Conservation (phyloP, 2,329 filamentous ascomycete species). For the Cryphonectria naterciae region DNA sequence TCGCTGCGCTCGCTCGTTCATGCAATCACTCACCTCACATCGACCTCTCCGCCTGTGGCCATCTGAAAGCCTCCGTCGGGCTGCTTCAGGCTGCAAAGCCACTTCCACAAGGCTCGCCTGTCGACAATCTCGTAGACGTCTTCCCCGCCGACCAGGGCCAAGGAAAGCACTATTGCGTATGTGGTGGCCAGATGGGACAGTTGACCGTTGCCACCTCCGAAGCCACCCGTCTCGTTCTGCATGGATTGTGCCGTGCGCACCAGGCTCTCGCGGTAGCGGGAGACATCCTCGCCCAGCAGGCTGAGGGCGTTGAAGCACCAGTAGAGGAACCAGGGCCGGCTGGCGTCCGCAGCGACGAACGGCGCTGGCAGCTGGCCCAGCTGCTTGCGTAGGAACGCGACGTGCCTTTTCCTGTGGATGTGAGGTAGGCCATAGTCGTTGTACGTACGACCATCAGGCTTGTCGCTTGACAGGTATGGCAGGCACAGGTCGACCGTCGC, state of each 20-base stretch:
- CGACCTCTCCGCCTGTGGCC: constrained; percentile 84
- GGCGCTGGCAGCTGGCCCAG: constrained; percentile 66
- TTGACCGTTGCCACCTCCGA: constrained; percentile 93
- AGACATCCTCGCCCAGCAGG: constrained; percentile 75
- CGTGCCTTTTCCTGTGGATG: constrained; percentile 68
- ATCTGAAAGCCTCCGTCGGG: constrained; percentile 88
- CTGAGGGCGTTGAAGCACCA: constrained; percentile 82
- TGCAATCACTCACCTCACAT: constrained; percentile 67
- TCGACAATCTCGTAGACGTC: constrained; percentile 77
- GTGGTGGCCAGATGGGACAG: constrained; percentile 85
- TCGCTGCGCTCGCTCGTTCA: constrained; percentile 10
- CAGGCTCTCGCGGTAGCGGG: constrained; percentile 69
- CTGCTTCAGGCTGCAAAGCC: constrained; percentile 86
- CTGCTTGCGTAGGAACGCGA: constrained; percentile 63
- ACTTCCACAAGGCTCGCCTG: constrained; percentile 85
- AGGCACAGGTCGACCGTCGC: constrained; percentile 70
- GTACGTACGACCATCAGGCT: constrained; percentile 48
- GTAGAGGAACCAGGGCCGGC: constrained; percentile 91
- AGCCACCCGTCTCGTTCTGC: constrained; percentile 84
- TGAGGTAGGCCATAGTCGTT: constrained; percentile 76
- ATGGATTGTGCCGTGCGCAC: constrained; percentile 76
- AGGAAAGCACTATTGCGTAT: constrained; percentile 80
- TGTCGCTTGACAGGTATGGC: constrained; percentile 65
- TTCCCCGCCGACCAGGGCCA: constrained; percentile 77
- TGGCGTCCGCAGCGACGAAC: constrained; percentile 80